A percentile compares a stretch with the other conserved stretches of the same genome.
These are phyloP conservation scores for Waltergamsia citrina DNA, from an alignment of 2,329 filamentous ascomycete species.

Conservation along the genomic window DNA sequence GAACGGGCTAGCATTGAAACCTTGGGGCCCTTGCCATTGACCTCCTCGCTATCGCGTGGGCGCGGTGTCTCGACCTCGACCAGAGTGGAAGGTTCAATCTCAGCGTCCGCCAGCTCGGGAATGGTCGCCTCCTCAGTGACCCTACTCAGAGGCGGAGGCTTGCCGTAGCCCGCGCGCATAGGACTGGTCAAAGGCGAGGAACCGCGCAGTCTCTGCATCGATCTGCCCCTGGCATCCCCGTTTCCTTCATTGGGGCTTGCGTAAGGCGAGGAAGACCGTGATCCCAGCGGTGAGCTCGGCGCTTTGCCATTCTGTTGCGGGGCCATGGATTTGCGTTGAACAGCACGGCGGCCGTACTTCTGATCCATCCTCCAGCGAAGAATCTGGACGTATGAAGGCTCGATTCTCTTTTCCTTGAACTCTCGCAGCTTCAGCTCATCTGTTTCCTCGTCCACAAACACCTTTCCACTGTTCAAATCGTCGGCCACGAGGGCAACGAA, in stretches of 20 bases:
- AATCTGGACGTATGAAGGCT: slow-evolving; percentile 91
- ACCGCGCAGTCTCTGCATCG: slow-evolving; percentile 58
- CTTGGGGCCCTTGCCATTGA: slow-evolving; percentile 18
- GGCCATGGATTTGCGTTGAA: slow-evolving; percentile 43
- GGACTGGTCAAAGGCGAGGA: slow-evolving; percentile 56
- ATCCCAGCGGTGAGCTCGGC: slow-evolving; percentile 36
- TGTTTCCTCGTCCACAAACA: slow-evolving; percentile 85
- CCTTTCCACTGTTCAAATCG: slow-evolving; percentile 82
- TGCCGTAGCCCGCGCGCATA: slow-evolving; percentile 54
- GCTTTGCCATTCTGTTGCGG: slow-evolving; percentile 23
- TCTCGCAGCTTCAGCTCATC: slow-evolving; percentile 86
- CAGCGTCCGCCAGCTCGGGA: slow-evolving; percentile 25
- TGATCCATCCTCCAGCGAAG: slow-evolving; percentile 92
- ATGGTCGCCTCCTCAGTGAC: slow-evolving; percentile 59
- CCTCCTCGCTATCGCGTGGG: slow-evolving; percentile 35
- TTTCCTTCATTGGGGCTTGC: slow-evolving; percentile 51
- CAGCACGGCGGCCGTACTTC: slow-evolving; percentile 67
- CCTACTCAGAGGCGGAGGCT: slow-evolving; percentile 63
- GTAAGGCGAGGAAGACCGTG: slow-evolving; percentile 51
- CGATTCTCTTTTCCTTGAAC: slow-evolving; percentile 81
- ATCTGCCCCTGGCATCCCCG: slow-evolving; percentile 57
- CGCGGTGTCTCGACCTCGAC: slow-evolving; percentile 47
- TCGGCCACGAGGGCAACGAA: slow-evolving; percentile 84
- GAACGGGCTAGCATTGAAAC: slow-evolving; percentile 18
- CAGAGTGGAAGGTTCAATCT: slow-evolving; percentile 36